Evolutionary conservation across 768 basidiomycete species (phyloP).

Genomic region (Cystobasidiopsis lactophilus): DNA sequence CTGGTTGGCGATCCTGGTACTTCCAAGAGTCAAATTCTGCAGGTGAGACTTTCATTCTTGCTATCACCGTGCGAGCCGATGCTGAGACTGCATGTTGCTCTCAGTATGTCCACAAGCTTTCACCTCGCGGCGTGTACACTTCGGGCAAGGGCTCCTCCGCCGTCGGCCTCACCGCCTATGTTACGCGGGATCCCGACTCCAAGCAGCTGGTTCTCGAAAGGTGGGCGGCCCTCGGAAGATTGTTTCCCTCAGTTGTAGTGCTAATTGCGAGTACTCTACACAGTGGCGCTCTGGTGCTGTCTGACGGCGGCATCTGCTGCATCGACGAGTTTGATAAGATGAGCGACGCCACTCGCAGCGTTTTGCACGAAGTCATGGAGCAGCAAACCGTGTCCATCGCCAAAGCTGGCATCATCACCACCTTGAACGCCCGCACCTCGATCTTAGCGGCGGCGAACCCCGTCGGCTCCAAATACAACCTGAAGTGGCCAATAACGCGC

Average conservation of each 20-base stretch:
- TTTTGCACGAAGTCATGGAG: constrained; percentile 35
- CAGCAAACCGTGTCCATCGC: constrained; percentile 36
- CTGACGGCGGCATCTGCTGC: constrained; percentile 92
- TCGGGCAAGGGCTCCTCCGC: constrained; percentile 97
- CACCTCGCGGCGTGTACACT: constrained; percentile 88
- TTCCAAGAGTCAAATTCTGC: constrained; percentile 82
- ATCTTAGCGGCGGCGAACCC: constrained; percentile 87
- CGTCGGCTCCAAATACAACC: constrained; percentile 84
- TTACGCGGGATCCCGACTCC: constrained; percentile 91
- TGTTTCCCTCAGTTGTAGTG: background rate
- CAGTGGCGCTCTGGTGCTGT: constrained; percentile 79
- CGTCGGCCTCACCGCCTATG: constrained; percentile 94
- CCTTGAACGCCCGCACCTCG: constrained; percentile 33
- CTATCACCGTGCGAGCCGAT: no score
- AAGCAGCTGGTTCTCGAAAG: constrained; percentile 95
- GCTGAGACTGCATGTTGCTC: constrained; percentile 6
- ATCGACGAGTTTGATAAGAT: constrained; percentile 76
- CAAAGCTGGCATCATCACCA: constrained; percentile 35
- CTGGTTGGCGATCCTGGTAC: constrained; percentile 96
- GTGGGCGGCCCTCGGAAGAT: constrained; percentile 26
- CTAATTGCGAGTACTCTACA: background rate
- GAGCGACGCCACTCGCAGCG: constrained; percentile 31
- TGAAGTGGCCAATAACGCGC: constrained; percentile 67
- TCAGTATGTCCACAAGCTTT: constrained; percentile 96
- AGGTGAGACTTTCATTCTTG: constrained; percentile 32